Base-by-base conservation (phyloP, 1,284 basidiomycete species). In the Agroathelia rolfsii region DNA sequence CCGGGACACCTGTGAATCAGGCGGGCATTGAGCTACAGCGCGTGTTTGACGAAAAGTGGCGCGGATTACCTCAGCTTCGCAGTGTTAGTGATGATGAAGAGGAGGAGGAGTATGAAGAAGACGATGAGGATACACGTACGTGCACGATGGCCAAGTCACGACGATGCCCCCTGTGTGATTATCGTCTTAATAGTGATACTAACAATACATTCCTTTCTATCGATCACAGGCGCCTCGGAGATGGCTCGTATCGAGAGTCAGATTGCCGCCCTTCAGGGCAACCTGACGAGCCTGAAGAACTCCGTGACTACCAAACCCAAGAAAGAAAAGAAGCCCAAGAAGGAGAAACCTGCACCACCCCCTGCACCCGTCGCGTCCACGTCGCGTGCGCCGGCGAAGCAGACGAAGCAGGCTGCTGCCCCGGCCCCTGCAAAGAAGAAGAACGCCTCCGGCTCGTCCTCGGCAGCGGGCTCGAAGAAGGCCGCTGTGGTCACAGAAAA, bases 31-130 rank as follows among this genome's bases (percentile, higher is more conserved):
- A 86, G 34, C 62, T 97, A 14, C 77, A 92, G 52, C 70, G 73
- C 23, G 56, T 92, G 15, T 99, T 96, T 59, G 80, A 93, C 36
- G 85, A 90, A 44, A 95, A 93, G 59, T 93, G 87, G 86, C 72
- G 72, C 50, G 64, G 62, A 29, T 58, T 94, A 20, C 90, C 94
- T 0, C 66, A 76, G 2, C 61, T 79, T 28, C 69, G 53, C 21
- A 67, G 70, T 21, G 66, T 67, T 23, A 65, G 66, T 30, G 60
- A 66, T 5, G 61, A 66, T 1, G 69, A 69, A 1, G 64, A 72
- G 1, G 71, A 69, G 0, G 55, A 59, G 1, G 62, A 72, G 4
- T 63, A 64, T 1, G 63, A 59, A n/a, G 51, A 55, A 7, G 59
- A 57, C 14, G 59, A 57, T 15, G 59, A 62, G 22, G 59, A 61